Evolutionary conservation across 139 green algal genomes (phyloP), one percentile per base, ranked within the genome.

Genomic region (Dunaliella sp.): DNA sequence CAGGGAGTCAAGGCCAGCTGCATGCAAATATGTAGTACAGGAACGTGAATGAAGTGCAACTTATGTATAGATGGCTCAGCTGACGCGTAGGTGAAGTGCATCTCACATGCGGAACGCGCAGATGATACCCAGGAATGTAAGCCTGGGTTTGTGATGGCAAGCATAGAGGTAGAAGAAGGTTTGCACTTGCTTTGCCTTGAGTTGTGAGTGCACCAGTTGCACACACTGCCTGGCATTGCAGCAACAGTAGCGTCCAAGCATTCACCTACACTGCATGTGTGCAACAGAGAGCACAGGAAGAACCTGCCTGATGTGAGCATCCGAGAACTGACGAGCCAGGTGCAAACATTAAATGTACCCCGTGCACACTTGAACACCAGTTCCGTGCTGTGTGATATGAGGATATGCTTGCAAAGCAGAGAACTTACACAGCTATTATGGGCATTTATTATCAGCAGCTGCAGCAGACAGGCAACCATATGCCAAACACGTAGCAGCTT

Each of bases 1-100:
- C 58, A 98, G 87, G 7, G 91, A 95, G 87, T 98, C 95, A 77
- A 97, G 86, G 7, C 96, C 96, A 3, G 93, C 31, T 65, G 48
- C 48, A 16, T 65, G 48, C 48, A 65, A 65, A 16, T 65, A 65
- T 7, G 48, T 65, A 26, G 48, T 16, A 65, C 7, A 16, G 7
- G 16, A 65, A 65, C 7, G 7, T 65, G 7, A 65, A 65, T 7
- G 48, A 16, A 65, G 48, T 65, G 7, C 48, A 65, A 16, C 7
- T 7, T 16, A 26, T 65, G 48, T 65, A 16, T 26, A 65, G 48
- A 65, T 26, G 48, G 16, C 48, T 65, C 48, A 65, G 48, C 7
- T 7, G 7, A 65, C 48, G 48, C 16, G 48, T 7, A 65, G 48
- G 48, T 65, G 48, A n/a, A n/a, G n/a, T n/a, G n/a, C n/a, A n/a